A percentile compares a stretch with the other conserved stretches of the same genome.
Evolutionary conservation across 208 protist species (phyloP).

Genomic region (Trypanosoma cruzi): DNA sequence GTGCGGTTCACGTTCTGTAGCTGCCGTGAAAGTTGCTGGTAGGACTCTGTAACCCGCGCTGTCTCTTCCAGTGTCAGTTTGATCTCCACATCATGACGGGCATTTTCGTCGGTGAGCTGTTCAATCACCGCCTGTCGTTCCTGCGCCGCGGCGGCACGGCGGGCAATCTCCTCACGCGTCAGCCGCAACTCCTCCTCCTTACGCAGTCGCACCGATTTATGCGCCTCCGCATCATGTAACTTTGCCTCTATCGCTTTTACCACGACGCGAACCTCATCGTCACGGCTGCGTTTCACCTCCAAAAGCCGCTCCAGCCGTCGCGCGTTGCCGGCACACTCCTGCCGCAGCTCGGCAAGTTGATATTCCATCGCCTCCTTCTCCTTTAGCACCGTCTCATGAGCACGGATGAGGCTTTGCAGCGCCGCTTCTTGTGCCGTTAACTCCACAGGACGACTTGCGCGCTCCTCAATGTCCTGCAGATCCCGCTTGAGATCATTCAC

Average conservation of each 20-base stretch:
- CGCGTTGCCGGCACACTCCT: slow-evolving; percentile 42
- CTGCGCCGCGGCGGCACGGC: slow-evolving; percentile 32
- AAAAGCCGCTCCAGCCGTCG: slow-evolving; percentile 50
- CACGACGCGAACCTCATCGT: slow-evolving; percentile 49
- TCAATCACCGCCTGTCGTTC: slow-evolving; percentile 55
- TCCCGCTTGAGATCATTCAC: slow-evolving; percentile 94
- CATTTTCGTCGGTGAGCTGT: slow-evolving; percentile 59
- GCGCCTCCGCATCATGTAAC: slow-evolving; percentile 55
- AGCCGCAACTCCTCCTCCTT: slow-evolving; percentile 86
- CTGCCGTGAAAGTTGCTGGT: slow-evolving; percentile 77
- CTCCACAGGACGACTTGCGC: slow-evolving; percentile 89
- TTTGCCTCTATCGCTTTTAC: slow-evolving; percentile 45
- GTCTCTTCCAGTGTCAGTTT: slow-evolving; percentile 42
- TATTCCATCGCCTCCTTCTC: slow-evolving; percentile 89
- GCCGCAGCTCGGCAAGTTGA: slow-evolving; percentile 49
- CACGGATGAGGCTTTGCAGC: slow-evolving; percentile 90
- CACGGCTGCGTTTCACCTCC: slow-evolving; percentile 51
- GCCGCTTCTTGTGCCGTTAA: slow-evolving; percentile 93
- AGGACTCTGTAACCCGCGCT: slow-evolving; percentile 71
- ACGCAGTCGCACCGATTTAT: slow-evolving; percentile 57
- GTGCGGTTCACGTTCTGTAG: slow-evolving; percentile 79
- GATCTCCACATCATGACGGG: slow-evolving; percentile 48
- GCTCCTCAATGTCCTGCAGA: slow-evolving; percentile 90
- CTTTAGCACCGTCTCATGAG: slow-evolving; percentile 92
- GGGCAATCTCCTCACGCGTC: slow-evolving; percentile 59